Percentiles rank a stretch among this genome's conserved stretches.
phyloP scores from a whole-genome alignment of 2,329 filamentous ascomycete species.

The Nemania sp. region DNA sequence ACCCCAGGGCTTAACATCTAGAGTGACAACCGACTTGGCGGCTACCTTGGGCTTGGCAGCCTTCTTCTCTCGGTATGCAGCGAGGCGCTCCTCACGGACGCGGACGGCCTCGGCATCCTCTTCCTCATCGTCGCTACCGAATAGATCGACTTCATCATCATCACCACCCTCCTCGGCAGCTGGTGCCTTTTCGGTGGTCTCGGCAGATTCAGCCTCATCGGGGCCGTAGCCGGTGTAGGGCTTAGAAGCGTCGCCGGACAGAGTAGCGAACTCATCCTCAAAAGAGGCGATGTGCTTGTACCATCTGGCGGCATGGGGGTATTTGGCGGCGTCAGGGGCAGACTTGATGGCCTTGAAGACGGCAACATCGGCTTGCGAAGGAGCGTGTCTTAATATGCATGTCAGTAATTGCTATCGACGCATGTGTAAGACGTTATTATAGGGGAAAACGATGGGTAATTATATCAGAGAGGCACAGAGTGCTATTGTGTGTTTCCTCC shows the following conservation, averaged over 20 bases:
- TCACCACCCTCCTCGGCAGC: conserved; percentile 64
- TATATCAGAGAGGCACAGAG: conserved; percentile 54
- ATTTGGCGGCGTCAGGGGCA: conserved; percentile 84
- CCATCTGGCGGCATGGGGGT: conserved; percentile 95
- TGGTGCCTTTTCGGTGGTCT: conserved; percentile 88
- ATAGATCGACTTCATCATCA: conserved; percentile 91
- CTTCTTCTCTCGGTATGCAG: conserved; percentile 98
- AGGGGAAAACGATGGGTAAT: conserved; percentile 12
- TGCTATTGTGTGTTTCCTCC: conserved; percentile 54
- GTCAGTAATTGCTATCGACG: conserved; percentile 37
- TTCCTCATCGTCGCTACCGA: conserved; percentile 93
- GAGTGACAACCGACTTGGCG: conserved; percentile 94
- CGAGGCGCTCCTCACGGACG: conserved; percentile 89
- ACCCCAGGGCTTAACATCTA: conserved; percentile 99
- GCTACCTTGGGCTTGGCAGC: conserved; percentile 88
- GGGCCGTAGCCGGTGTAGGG: conserved; percentile 92
- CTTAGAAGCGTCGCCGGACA: conserved; percentile 92
- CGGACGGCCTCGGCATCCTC: conserved; percentile 88
- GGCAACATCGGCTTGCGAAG: conserved; percentile 95
- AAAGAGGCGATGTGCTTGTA: conserved; percentile 98
- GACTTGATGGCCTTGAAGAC: conserved; percentile 89
- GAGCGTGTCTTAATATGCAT: conserved; percentile 60
- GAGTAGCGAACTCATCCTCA: conserved; percentile 90
- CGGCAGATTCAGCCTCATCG: conserved; percentile 78
- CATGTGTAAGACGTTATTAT: background rate